Evolutionary conservation across 225 moss, liverwort and hornwort genomes (phyloP).

Genomic region (Antitrichia curtipendula): DNA sequence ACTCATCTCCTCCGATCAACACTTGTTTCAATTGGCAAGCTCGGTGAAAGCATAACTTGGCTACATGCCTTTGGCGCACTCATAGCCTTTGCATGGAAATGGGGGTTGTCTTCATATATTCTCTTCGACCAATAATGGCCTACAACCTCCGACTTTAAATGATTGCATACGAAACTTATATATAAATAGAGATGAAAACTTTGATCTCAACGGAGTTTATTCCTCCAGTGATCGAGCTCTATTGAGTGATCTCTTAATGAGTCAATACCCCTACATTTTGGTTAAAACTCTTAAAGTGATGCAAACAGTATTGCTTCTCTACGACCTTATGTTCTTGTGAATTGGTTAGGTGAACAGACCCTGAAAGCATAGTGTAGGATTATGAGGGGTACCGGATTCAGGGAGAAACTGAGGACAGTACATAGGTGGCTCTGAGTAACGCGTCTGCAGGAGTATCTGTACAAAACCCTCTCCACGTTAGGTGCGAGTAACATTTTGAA

Average conservation of each 20-base stretch:
- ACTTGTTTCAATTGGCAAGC: neutral
- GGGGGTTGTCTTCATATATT: neutral
- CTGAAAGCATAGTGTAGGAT: neutral
- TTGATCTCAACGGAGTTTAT: neutral
- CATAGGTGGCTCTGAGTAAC: conserved; percentile 73
- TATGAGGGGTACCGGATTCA: conserved; percentile 6
- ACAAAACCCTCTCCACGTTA: neutral
- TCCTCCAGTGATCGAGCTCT: neutral
- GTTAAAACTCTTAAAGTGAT: neutral
- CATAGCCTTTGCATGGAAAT: neutral
- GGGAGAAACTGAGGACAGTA: conserved; percentile 48
- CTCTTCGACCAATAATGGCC: neutral
- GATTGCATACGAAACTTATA: neutral
- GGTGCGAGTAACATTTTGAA: neutral
- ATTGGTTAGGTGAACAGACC: neutral
- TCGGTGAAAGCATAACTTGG: neutral
- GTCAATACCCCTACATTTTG: neutral
- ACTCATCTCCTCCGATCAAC: neutral
- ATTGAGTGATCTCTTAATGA: neutral
- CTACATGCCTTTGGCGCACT: neutral
- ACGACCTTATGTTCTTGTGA: too few species aligned
- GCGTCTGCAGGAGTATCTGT: conserved; percentile 47
- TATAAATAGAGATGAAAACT: neutral
- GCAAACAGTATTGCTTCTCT: too few species aligned
- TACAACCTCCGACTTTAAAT: neutral